Base-by-base conservation (phyloP, 192 early-diverging fungal genomes). In the Coemansia guatemalensis region DNA sequence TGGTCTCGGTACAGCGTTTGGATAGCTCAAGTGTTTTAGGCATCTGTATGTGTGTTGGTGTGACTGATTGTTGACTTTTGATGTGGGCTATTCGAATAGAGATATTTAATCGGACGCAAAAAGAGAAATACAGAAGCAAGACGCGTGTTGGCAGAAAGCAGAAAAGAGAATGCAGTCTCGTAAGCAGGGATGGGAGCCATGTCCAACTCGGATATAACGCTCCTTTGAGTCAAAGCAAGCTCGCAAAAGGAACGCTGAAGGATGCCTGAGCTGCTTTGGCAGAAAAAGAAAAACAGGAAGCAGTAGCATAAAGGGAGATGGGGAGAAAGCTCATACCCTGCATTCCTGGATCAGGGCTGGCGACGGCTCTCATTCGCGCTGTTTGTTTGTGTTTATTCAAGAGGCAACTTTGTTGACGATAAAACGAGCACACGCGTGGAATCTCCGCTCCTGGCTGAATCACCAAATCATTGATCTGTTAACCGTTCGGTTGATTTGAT, bases 1-100 rank as follows among this genome's bases (percentile, higher is more conserved):
- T 18, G 18, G 70, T 58, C 63, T 64, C 54, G 6, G 24, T 11
- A 41, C 64, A 48, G 18, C 56, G 47, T 30, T 64, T 55, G 39
- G 39, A 25, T 20, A 78, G 70, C 3, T 22, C 0, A 20, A 68
- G 63, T 47, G 75, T 78, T 50, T 78, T 67, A 11, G 75, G 75
- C 75, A 78, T 78, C 0, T 35, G 21, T 33, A 22, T 20, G 24
- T 14, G 39, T 44, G 14, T 44, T 17, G 4, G 5, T 44, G 39
- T 44, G 39, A 12, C 9, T 44, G 39, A 44, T 12, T 44, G 39
- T 3, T 44, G 39, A 44, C 39, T 17, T 0, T 9, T 44, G 39
- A 44, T 44, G 39, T 35, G 3, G 2, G 39, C 17, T 44, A 44
- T 17, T 17, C 17, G 9, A 44, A 44, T 44, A 44, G 9, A 44